Base-by-base conservation (phyloP, 768 basidiomycete species). In the Suillus decipiens region DNA sequence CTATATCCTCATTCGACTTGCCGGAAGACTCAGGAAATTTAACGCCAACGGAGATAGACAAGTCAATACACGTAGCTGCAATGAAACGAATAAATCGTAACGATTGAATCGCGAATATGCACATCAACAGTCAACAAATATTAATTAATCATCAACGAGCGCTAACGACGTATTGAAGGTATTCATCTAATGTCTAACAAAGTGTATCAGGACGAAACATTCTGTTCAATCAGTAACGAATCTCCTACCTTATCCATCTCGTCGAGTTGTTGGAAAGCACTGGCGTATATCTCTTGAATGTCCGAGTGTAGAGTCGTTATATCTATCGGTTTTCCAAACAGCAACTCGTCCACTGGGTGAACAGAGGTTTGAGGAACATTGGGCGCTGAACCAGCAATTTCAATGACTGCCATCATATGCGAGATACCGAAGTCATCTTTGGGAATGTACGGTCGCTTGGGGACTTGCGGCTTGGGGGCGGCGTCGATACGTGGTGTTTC, bases 321-420 rank as follows among this genome's bases (percentile, higher is more conserved):
- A 66, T 92, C 84, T 47, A 92, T 61, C 15, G 81, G 81, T 47
- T 81, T 75, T 3, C 92, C 92, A 72, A 94, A 93, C 59, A 93
- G 67, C 73, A 90, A 69, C 65, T 87, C 89, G 59, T 92, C 90
- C 24, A 89, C 85, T n/a, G 85, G 82, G 64, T 91, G 82, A 64
- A 86, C 67, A n/a, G 79, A 76, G 5, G 68, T 58, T 43, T 76
- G 75, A 47, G 75, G 69, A 57, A 71, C 72, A 62, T 75, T 79
- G 37, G 72, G 69, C 60, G 78, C 69, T 45, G 74, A 71, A 31
- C 86, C 87, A 39, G 82, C 81, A 42, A 84, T 82, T 73, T 95
- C 89, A 61, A 97, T 94, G 48, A 96, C 81, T 31, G 92, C 89
- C 83, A 97, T 83, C 92, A 97, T 95, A 59, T 88, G 83, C 9